These are phyloP conservation scores for Omphalea diandra DNA, from an alignment of 441 rosid genomes.

Conservation along the genomic window DNA sequence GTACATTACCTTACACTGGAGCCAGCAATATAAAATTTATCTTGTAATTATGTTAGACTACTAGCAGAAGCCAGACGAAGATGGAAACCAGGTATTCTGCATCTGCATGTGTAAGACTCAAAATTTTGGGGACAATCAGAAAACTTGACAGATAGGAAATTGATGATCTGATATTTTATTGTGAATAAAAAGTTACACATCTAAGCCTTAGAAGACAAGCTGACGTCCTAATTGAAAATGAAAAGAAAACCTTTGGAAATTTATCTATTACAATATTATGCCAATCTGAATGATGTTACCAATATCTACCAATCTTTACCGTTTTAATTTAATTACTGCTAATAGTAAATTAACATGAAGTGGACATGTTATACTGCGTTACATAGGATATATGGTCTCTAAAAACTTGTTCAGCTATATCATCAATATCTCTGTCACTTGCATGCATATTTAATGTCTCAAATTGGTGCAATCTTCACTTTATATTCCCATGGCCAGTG, in stretches of 20 bases:
- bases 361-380: background rate
- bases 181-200: background rate
- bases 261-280: background rate
- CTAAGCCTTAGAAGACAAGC: slow-evolving; percentile 19
- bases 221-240: slow-evolving; percentile 6
- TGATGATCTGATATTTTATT: background rate
- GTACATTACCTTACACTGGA: no score
- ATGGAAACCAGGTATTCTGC: no score
- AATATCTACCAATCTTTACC: slow-evolving; percentile 2
- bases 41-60: no score
- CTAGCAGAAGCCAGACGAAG: slow-evolving; percentile 1
- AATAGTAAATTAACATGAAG: background rate
- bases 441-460: background rate
- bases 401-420: background rate
- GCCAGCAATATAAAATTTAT: no score
- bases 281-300: slow-evolving; percentile 15
- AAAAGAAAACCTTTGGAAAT: background rate
- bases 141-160: slow-evolving; percentile 2
- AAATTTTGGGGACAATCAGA: background rate
- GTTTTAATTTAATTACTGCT: background rate
- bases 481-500: no score
- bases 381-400: background rate
- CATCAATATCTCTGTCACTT: background rate
- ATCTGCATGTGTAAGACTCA: background rate
- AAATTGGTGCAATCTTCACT: background rate